Evolutionary conservation across 2,329 filamentous ascomycete genomes (phyloP).

Genomic region (Fusarium mundagurra): DNA sequence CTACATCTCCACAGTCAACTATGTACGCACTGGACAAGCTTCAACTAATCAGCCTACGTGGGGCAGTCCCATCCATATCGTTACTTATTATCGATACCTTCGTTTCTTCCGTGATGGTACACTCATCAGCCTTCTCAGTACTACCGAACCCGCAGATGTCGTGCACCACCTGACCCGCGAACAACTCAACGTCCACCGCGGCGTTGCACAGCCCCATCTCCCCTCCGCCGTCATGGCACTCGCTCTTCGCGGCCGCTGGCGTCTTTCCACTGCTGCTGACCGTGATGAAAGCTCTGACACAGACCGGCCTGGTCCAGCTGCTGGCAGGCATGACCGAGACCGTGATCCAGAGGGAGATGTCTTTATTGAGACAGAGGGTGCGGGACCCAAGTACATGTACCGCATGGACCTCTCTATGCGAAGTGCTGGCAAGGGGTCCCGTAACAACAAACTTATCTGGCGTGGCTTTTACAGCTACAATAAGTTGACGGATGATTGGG

Average conservation of each 20-base stretch:
- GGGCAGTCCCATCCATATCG: slow-evolving; percentile 87
- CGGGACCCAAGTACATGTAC: slow-evolving; percentile 81
- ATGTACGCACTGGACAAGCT: slow-evolving; percentile 82
- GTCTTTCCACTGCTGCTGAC: slow-evolving; percentile 54
- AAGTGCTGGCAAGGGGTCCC: slow-evolving; percentile 68
- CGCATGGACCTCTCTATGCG: slow-evolving; percentile 80
- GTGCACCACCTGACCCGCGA: slow-evolving; percentile 84
- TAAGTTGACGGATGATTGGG: slow-evolving; percentile 88
- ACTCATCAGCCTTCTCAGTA: slow-evolving; percentile 82
- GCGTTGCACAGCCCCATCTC: slow-evolving; percentile 43
- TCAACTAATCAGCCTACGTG: slow-evolving; percentile 78
- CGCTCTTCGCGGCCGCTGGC: slow-evolving; percentile 68
- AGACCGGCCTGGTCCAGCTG: not conserved
- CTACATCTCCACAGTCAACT: slow-evolving; percentile 98
- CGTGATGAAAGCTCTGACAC: slow-evolving; percentile 37
- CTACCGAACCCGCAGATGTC: slow-evolving; percentile 83
- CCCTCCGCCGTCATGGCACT: slow-evolving; percentile 71
- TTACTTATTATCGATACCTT: slow-evolving; percentile 97
- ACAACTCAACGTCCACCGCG: slow-evolving; percentile 63
- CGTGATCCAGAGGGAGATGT: slow-evolving; percentile 70
- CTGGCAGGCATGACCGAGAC: slow-evolving; percentile 31
- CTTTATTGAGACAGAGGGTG: slow-evolving; percentile 87
- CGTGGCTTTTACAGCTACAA: slow-evolving; percentile 93
- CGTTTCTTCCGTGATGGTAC: slow-evolving; percentile 94
- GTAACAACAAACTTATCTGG: slow-evolving; percentile 91